Base-by-base conservation (phyloP, 2,329 filamentous ascomycete species). In the Epichloe gansuensis region DNA sequence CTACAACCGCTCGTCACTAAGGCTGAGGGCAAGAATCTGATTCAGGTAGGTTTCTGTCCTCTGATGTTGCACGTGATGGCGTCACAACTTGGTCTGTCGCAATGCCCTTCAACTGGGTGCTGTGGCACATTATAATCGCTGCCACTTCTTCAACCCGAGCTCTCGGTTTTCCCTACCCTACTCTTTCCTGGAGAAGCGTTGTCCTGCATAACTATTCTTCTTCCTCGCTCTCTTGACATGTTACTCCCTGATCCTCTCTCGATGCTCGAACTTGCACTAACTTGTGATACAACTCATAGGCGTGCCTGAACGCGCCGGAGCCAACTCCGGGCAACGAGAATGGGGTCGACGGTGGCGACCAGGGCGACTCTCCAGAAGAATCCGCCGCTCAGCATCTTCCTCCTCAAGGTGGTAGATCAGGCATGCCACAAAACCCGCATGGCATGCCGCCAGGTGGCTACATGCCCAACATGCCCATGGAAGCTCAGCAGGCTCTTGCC, bases 11-110 rank as follows among this genome's bases (percentile, higher is more conserved):
- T 98, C 51, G 93, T 97, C 61, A 98, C 93, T 57, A 97, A 97
- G 76, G 86, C 93, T 17, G 93, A 97, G 73, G 93, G 93, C 74
- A 98, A 98, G 81, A 98, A 98, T 69, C 76, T 98, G 59, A 97
- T 98, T 61, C 93, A 98, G 83, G 93, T 96, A 54, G 25, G 49
- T 49, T 9, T 21, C 17, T 23, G 11, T 21, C 35, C 41, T 46
- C 17, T 17, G 39, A n/a, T 11, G 5, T 35, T 21, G 25, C 38
- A 25, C 48, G 34, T n/a, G 50, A 57, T 21, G 21, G 17, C 15
- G 3, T 31, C 13, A 13, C 13, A 44, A 15, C 13, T 44, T 23
- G 21, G 12, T 39, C 42, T 31, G 21, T 44, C 21, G 42, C 42
- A 44, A 39, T 13, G 13, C 36, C 36, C 36, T n/a, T 39, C 36